phyloP scores from a whole-genome alignment of 495 filamentous ascomycete genomes.

The Neurospora sp. region DNA sequence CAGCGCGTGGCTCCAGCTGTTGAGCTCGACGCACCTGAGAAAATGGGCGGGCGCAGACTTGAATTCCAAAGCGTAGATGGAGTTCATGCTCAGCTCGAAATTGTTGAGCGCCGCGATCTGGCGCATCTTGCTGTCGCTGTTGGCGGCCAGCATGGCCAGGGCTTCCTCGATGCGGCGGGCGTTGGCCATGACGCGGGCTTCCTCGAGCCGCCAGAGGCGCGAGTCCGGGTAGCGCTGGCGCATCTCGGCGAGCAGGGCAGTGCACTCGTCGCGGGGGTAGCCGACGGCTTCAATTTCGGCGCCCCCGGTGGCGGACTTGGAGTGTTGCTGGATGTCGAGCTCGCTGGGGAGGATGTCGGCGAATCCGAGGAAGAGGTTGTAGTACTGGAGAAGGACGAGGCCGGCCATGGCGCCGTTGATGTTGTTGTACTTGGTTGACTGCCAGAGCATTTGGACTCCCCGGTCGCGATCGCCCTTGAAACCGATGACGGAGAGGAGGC shows the following conservation, averaged over 20 bases:
- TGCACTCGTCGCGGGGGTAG: slow-evolving; percentile 63
- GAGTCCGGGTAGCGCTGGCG: too few relatives aligned
- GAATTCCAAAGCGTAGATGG: slow-evolving; percentile 71
- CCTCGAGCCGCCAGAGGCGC: slow-evolving; percentile 55
- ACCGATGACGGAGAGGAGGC: slow-evolving; percentile 77
- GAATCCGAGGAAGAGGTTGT: slow-evolving; percentile 75
- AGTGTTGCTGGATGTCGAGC: slow-evolving; percentile 36
- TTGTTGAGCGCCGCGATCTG: slow-evolving; percentile 71
- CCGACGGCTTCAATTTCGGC: slow-evolving; percentile 42
- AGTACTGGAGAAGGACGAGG: slow-evolving; percentile 70
- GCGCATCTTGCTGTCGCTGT: slow-evolving; percentile 62
- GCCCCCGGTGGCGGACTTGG: slow-evolving; percentile 12
- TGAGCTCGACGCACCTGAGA: slow-evolving; percentile 68
- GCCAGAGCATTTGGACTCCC: slow-evolving; percentile 83
- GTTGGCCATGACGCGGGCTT: slow-evolving; percentile 67
- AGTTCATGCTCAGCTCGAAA: slow-evolving; percentile 75
- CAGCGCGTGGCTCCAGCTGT: slow-evolving; percentile 81
- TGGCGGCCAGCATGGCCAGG: slow-evolving; percentile 48
- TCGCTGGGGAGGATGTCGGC: slow-evolving; percentile 75
- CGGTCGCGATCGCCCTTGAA: slow-evolving; percentile 84
- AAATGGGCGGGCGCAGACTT: slow-evolving; percentile 62
- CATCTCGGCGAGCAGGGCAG: slow-evolving; percentile 50
- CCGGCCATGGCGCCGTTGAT: slow-evolving; percentile 87
- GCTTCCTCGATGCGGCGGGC: slow-evolving; percentile 59
- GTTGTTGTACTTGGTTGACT: slow-evolving; percentile 76